Percentiles rank a stretch among this genome's conserved stretches.
These are phyloP conservation scores for Globisporangium canariense DNA, from an alignment of 352 stramenopile genomes.

Conservation along the genomic window DNA sequence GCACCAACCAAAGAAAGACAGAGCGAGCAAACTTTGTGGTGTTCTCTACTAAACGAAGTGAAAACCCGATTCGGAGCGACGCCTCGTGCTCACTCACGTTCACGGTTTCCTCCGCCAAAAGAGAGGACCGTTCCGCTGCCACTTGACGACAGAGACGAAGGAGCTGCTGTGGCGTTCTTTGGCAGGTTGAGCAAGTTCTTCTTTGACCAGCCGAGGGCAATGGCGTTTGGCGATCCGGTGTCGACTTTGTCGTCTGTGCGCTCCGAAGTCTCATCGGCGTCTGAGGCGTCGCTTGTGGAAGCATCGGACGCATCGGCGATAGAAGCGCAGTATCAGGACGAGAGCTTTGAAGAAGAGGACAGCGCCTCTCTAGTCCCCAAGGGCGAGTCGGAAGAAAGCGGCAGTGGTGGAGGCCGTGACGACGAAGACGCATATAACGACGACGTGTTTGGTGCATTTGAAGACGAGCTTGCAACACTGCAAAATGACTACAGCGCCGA, in stretches of 20 bases:
- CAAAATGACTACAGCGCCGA: constrained; percentile 13
- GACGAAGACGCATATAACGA: constrained; percentile 13
- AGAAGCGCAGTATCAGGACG: constrained; percentile 8
- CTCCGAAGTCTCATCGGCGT: not conserved
- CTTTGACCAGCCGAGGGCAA: too few species aligned
- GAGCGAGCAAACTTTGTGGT: not conserved
- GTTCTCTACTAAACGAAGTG: not conserved
- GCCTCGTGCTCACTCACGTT: not conserved
- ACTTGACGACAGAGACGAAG: too few species aligned
- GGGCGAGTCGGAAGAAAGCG: not conserved
- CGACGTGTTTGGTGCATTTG: constrained; percentile 18
- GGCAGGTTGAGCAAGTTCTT: too few species aligned
- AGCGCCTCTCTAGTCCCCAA: not conserved
- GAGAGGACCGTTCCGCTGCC: not conserved
- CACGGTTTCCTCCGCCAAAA: not conserved
- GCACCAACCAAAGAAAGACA: too few species aligned
- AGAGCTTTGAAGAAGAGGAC: constrained; percentile 14
- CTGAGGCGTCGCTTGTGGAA: not conserved
- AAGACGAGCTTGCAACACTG: not conserved
- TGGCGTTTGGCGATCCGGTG: not conserved
- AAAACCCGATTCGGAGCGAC: not conserved
- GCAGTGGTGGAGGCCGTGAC: not conserved
- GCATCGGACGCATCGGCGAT: not conserved
- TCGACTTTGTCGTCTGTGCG: not conserved
- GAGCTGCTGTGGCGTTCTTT: too few species aligned